Evolutionary conservation across 2,329 filamentous ascomycete genomes (phyloP).

Genomic region (Cordyceps farinosa): DNA sequence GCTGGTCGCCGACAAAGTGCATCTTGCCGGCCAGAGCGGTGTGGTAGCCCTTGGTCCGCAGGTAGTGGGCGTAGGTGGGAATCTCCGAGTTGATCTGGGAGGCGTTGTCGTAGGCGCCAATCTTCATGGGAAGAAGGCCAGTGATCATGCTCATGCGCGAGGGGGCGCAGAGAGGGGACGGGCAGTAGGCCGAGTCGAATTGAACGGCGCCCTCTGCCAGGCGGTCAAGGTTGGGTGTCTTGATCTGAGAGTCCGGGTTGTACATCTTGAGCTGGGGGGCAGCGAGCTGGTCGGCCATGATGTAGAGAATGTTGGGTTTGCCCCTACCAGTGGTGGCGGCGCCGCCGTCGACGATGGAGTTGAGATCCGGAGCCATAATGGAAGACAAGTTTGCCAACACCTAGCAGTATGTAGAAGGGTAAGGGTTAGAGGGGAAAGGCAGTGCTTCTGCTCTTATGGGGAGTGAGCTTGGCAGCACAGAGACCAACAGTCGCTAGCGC

Average conservation of each 20-base stretch:
- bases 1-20: constrained; percentile 94
- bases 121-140: constrained; percentile 85
- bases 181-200: constrained; percentile 93
- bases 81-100: constrained; percentile 78
- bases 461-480: neutral
- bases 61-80: constrained; percentile 89
- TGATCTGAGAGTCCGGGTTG: constrained; percentile 82
- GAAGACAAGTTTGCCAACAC: neutral
- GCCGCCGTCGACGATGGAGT: constrained; percentile 57
- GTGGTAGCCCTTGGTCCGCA: constrained; percentile 81
- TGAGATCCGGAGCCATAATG: constrained; percentile 69
- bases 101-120: constrained; percentile 89
- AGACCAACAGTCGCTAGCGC: neutral
- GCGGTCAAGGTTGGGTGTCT: constrained; percentile 84
- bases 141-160: constrained; percentile 94
- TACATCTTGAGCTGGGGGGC: constrained; percentile 90
- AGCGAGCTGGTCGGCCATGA: constrained; percentile 95
- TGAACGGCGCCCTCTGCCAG: constrained; percentile 79
- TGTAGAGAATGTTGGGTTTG: constrained; percentile 58
- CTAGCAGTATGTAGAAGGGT: neutral
- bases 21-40: constrained; percentile 92
- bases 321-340: constrained; percentile 23
- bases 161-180: constrained; percentile 86
- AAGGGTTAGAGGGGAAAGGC: constrained; percentile 1
- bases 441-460: constrained; percentile 10